A percentile compares a stretch with the other conserved stretches of the same genome.
These are phyloP conservation scores for Parascedosporium putredinis DNA, from an alignment of 2,329 filamentous ascomycete genomes.

Conservation along the genomic window DNA sequence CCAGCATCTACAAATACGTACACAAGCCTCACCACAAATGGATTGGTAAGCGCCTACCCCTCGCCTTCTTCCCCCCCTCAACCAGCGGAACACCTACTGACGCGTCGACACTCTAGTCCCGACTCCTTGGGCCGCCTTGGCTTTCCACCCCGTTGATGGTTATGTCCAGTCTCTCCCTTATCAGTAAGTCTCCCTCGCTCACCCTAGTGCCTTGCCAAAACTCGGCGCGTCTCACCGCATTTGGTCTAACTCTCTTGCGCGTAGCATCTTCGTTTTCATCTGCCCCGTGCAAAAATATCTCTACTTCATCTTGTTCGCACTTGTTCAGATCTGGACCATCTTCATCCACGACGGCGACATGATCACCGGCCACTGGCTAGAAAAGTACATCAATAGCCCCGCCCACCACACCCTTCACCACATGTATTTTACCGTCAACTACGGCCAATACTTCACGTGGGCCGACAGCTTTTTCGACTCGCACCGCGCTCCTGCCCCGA, in stretches of 20 bases:
- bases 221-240: background rate
- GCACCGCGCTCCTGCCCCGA: conserved; percentile 30
- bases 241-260: background rate
- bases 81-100: background rate
- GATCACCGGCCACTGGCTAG: conserved; percentile 34
- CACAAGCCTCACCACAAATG: conserved; percentile 40
- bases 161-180: conserved; percentile 35
- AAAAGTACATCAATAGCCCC: conserved; percentile 36
- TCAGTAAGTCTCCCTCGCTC: conserved; percentile 22
- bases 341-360: conserved; percentile 39
- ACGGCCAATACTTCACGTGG: conserved; percentile 39
- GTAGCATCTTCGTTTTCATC: conserved; percentile 31
- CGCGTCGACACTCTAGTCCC: conserved; percentile 22
- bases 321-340: conserved; percentile 38
- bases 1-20: conserved; percentile 33
- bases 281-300: conserved; percentile 35
- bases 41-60: conserved; percentile 32
- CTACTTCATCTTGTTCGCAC: conserved; percentile 31
- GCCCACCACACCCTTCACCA: conserved; percentile 38
- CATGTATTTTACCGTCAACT: conserved; percentile 39
- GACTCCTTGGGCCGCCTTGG: conserved; percentile 34
- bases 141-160: conserved; percentile 36
- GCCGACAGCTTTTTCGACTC: conserved; percentile 33
- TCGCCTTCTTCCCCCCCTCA: background rate
- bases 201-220: background rate